These are phyloP conservation scores for Scutellaria baicalensis DNA, from an alignment of 257 asterid genomes.

Conservation along the genomic window DNA sequence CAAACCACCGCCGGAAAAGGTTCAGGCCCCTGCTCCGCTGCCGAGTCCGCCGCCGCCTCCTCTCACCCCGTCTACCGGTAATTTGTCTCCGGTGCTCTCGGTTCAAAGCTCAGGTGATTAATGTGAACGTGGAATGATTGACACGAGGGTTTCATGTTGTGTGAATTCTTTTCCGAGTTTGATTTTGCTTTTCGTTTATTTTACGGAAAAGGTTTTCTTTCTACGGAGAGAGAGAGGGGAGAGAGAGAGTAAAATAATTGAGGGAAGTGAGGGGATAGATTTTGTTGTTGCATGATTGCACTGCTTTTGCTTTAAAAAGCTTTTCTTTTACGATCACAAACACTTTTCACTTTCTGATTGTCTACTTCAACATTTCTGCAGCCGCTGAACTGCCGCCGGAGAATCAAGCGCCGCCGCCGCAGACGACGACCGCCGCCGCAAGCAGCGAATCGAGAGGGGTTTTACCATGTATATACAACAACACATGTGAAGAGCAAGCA, in stretches of 20 bases:
- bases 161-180: not conserved
- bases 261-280: constrained; percentile 15
- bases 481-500: no score
- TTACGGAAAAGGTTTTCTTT: not conserved
- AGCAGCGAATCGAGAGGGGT: no score
- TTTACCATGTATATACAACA: no score
- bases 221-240: not conserved
- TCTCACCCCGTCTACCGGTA: constrained; percentile 56
- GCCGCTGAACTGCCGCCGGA: constrained; percentile 51
- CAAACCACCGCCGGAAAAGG: no score
- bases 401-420: constrained; percentile 22
- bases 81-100: constrained; percentile 61
- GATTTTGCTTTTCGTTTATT: not conserved
- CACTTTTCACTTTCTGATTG: not conserved
- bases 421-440: no score
- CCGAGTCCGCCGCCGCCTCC: constrained; percentile 60
- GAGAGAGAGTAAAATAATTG: not conserved
- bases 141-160: constrained; percentile 8
- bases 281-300: constrained; percentile 34
- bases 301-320: constrained; percentile 36
- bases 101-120: constrained; percentile 67
- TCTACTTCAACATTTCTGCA: not conserved
- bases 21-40: not conserved
- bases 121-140: constrained; percentile 18
- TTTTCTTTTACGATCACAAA: constrained; percentile 13